Base-by-base conservation (phyloP, 73 alveolate species). In the Paramecium pentaurelia region DNA sequence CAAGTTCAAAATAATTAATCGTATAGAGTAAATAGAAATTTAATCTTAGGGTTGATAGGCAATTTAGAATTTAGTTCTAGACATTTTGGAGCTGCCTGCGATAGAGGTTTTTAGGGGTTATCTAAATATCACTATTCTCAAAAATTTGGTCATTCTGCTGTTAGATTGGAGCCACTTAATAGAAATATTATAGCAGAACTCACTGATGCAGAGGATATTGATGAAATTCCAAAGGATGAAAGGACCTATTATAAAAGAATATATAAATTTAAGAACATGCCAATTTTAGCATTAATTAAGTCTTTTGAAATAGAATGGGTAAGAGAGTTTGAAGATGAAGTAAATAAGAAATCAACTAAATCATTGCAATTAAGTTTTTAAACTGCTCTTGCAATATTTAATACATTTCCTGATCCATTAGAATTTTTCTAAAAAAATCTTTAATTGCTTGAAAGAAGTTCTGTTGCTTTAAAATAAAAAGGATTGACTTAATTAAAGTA, bases 31-130 rank as follows among this genome's bases (percentile, higher is more conserved):
- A 37, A 20, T 12, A 30, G n/a, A 32, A 37, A 37, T 16, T 22
- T 12, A 73, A 8, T 14, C 3, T 25, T 37, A 49, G 75, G 75
- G 27, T 27, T 80, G 51, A 80, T 80, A 14, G 18, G 58, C 30
- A 44, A 34, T 80, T 80, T 80, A 49, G 91, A 80, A 20, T 80
- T 32, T 47, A 49, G 77, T 42, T 40, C 71, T n/a, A 40, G 91
- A 10, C 71, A 80, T 36, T 80, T 80, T 47, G 91, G 91, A 3
- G 44, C 77, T 27, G 71, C 71, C 27, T 80, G 91, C 14, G 91
- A 80, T 36, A 40, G 91, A 36, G 91, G 91, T 1, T 80, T 80
- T 36, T 25, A 49, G 49, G 75, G 49, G 20, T 36, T 80, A 8
- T 80, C 91, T 11, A 80, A 42, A 25, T 80, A 44, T 22, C 91